Evolutionary conservation across 768 basidiomycete species (phyloP), one percentile per base, ranked within the genome.

Genomic region (Suillus hirtellus): DNA sequence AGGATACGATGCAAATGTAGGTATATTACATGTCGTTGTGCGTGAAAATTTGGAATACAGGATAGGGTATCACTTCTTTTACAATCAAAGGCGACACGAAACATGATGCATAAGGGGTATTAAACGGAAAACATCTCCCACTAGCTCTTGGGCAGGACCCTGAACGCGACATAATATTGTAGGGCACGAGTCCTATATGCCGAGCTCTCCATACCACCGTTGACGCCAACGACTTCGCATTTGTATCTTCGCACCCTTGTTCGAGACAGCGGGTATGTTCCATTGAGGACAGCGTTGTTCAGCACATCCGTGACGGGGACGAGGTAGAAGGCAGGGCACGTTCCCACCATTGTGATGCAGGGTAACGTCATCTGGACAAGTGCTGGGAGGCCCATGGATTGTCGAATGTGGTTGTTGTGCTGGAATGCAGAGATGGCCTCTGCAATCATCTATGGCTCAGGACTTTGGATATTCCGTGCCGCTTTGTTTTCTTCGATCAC

Each of bases 1-100:
- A 94, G 72, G 91, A 93, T 70, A 88, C 88, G 73, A 92, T 92
- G 90, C 89, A 92, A 67, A 50, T 89, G 74, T 90, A 87, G 75
- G 61, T 21, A 63, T 50, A 37, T 56, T 19, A 4, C 38, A 34
- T 53, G 19, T 10, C 11, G 11, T 53, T 53, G 31, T 53, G 34
- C 52, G 11, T 53, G 19, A 53, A 52, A 53, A 53, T 3, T 53
- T 34, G 31, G 11, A 53, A 53, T 4, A 53, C 31, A 11, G 10
- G 52, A 53, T 34, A 52, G 31, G 31, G 31, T 31, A 31, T 31
- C 5, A 31, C 31, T 31, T 17, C 31, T 12, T 31, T 34, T 19
- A 34, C 31, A 5, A 53, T 19, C 31, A 34, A 53, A 34, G 27
- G 10, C 10, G 4, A 53, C 19, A 1, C 4, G 17, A 27, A 27